A percentile compares a stretch with the other conserved stretches of the same genome.
Evolutionary conservation across 2,329 filamentous ascomycete genomes (phyloP).

Genomic region (Daldinia sp.): DNA sequence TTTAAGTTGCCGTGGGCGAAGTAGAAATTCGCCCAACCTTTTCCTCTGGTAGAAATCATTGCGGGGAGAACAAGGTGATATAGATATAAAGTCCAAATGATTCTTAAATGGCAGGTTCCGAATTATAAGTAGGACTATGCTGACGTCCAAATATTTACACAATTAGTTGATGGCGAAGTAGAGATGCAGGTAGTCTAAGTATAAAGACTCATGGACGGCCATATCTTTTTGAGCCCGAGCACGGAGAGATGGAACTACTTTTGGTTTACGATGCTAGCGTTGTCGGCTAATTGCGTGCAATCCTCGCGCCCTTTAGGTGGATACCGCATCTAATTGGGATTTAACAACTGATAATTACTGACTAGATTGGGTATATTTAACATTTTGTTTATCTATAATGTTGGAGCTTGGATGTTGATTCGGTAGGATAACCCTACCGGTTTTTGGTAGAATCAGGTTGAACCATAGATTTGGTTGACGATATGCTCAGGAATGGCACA

Average conservation of each 20-base stretch:
- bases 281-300: background rate
- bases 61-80: too few species aligned
- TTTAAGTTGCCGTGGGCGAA: constrained; percentile 40
- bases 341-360: background rate
- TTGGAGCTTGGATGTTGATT: background rate
- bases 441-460: background rate
- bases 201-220: background rate
- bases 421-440: background rate
- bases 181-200: background rate
- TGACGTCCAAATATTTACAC: too few species aligned
- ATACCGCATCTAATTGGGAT: background rate
- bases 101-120: background rate
- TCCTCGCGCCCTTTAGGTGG: constrained; percentile 1
- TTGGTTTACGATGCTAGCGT: background rate
- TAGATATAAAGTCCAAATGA: too few species aligned
- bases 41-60: constrained; percentile 44
- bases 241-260: background rate
- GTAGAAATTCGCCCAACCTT: constrained; percentile 34
- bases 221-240: background rate
- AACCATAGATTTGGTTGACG: background rate
- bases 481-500: background rate
- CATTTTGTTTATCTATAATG: background rate
- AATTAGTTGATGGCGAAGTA: background rate
- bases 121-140: background rate
- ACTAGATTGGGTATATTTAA: too few species aligned